Base-by-base conservation (phyloP, 495 filamentous ascomycete genomes). In the Aspergillus homomorphus region DNA sequence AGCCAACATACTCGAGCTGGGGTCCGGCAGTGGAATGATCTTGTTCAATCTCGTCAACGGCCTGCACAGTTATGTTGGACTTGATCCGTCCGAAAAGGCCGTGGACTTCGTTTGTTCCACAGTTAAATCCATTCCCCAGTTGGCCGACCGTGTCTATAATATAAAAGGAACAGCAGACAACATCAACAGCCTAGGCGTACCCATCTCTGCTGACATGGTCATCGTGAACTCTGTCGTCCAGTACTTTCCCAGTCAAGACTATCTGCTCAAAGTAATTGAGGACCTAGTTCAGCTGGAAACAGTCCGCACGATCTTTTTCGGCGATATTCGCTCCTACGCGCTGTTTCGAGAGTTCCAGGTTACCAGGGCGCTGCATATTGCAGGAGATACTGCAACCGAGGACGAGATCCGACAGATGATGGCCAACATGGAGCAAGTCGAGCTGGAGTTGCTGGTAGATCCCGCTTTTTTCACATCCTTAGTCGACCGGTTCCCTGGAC, bases 381-480 rank as follows among this genome's bases (percentile, higher is more conserved):
- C 10, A 30, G n/a, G 9, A 0, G 53, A 45, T 1, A 30, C 8
- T 16, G 1, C 23, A 30, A 46, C 12, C 14, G 6, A 26, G 1
- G 38, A 28, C 0, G 10, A 43, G 8, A 12, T 55, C 38, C 43
- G 43, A 22, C 0, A 46, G 38, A n/a, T 6, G 7, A 55, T 55
- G 53, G 53, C 0, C 0, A 41, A 55, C 0, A 28, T 20, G 15
- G 41, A 2, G 8, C 19, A 22, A 1, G 45, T 1, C 21, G 53
- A 55, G 21, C 45, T 41, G 8, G 53, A 55, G 43, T 44, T 55
- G 41, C 41, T 55, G 21, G 53, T 55, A 18, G 53, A 55, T 19
- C 53, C 53, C 18, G 53, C 53, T 0, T 45, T 55, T 19, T 55
- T 55, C 21, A 55, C 42, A 4, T 41, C 38, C 42, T 43, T 55